Evolutionary conservation across 768 basidiomycete species (phyloP), one percentile per base, ranked within the genome.

Genomic region (Mrakia frigida): DNA sequence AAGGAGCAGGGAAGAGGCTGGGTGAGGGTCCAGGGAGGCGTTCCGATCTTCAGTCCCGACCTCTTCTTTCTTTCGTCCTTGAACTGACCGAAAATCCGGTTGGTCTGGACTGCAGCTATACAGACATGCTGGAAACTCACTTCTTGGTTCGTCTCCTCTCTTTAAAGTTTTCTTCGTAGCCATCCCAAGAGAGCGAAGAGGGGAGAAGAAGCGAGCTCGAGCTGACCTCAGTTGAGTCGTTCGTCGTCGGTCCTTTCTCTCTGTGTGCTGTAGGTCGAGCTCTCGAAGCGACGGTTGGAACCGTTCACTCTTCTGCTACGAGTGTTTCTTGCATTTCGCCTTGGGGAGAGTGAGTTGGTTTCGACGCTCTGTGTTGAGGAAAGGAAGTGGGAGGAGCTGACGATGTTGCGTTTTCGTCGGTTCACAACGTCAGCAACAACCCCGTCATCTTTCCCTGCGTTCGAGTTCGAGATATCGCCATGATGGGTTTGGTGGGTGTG

Each of bases 281-380:
- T 37, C 61, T 63, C 33, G 61, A 63, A 37, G 31, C 61, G 21
- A 21, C 61, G 3, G n/a, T 63, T 3, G 35, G 28, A 5, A 63
- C 61, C 0, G n/a, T 33, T 16, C n/a, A 35, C 21, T 31, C 61
- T 21, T 33, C 61, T 6, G 61, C 37, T 0, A 33, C 61, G 33
- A 63, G 61, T 16, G 61, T 63, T 7, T 63, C 61, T 14, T 63
- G 61, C 23, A 63, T 63, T 33, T 63, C 61, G 35, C 61, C 61
- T 37, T 63, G 61, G 61, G 61, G 61, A 63, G 61, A 63, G 61
- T 63, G 61, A 63, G 61, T 63, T n/a, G n/a, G n/a, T n/a, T n/a
- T n/a, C n/a, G n/a, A n/a, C n/a, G n/a, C n/a, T n/a, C n/a, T n/a
- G n/a, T n/a, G n/a, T n/a, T n/a, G n/a, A n/a, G n/a, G n/a, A n/a